phyloP scores from a whole-genome alignment of 805 yeast genomes.

The Candida nanaspora region DNA sequence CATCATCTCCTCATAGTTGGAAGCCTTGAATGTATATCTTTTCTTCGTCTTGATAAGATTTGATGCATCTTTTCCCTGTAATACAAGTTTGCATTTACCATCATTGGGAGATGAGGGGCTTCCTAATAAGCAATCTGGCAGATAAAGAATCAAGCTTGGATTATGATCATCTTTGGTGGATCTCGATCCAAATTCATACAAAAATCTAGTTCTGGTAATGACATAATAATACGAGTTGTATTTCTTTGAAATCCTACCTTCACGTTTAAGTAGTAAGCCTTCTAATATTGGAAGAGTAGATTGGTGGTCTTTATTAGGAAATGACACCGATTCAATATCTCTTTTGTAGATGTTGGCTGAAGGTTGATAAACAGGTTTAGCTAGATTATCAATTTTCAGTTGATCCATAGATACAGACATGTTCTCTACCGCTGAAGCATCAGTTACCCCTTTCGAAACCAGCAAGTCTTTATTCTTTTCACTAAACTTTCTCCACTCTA shows the following conservation, averaged over 20 bases:
- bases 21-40: conserved; percentile 32
- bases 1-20: conserved; percentile 35
- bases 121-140: conserved; percentile 25
- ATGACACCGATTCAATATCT: conserved; percentile 26
- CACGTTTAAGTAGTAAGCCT: conserved; percentile 39
- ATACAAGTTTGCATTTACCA: conserved; percentile 31
- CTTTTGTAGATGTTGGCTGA: conserved; percentile 25
- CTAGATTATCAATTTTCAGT: conserved; percentile 1
- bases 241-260: conserved; percentile 33
- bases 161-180: conserved; percentile 30
- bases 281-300: conserved; percentile 38
- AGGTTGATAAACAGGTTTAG: conserved; percentile 8
- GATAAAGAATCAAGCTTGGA: conserved; percentile 1
- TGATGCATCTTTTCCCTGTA: conserved; percentile 38
- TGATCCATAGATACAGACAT: neutral
- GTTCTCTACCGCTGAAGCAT: neutral
- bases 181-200: conserved; percentile 39
- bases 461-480: conserved; percentile 24
- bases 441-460: conserved; percentile 22
- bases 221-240: conserved; percentile 40
- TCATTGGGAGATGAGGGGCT: conserved; percentile 21
- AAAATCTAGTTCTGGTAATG: conserved; percentile 35
- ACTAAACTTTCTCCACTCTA: conserved; percentile 39
- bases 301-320: conserved; percentile 31
- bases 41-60: conserved; percentile 21